Conservation (phyloP, 2,329 filamentous ascomycete genomes). For the Neopestalotiopsis sp. region DNA sequence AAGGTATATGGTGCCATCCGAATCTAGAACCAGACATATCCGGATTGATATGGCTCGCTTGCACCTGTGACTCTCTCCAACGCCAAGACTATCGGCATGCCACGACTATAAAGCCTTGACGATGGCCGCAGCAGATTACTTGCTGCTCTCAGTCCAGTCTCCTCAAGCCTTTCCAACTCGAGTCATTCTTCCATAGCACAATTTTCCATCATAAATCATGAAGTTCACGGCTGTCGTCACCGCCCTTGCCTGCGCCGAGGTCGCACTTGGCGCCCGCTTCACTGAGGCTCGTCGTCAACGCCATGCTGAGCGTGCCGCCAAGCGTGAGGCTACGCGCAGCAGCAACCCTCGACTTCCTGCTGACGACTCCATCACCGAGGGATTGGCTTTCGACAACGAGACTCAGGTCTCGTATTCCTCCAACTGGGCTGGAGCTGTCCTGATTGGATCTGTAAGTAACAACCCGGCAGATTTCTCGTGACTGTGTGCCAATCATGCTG, state of each 20-base stretch:
- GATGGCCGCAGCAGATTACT: neutral
- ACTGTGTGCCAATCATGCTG: neutral
- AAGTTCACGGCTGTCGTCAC: conserved; percentile 49
- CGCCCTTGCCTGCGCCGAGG: conserved; percentile 45
- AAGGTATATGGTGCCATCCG: neutral
- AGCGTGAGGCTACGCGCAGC: neutral
- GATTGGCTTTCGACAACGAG: conserved; percentile 16
- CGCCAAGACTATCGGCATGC: neutral
- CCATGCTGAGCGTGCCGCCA: conserved; percentile 4
- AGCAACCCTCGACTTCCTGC: conserved; percentile 28
- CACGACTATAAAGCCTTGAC: neutral
- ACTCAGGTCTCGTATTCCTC: conserved; percentile 52
- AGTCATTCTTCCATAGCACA: neutral
- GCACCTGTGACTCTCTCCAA: neutral
- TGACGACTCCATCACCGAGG: conserved; percentile 29
- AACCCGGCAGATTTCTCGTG: neutral
- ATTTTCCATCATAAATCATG: conserved; percentile 41
- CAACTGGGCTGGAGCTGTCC: conserved; percentile 66
- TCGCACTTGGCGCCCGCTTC: conserved; percentile 51
- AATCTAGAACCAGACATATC: neutral
- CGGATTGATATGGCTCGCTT: neutral
- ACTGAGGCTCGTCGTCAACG: conserved; percentile 40
- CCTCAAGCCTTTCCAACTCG: neutral
- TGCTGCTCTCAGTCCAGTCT: neutral
- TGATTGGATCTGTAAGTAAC: conserved; percentile 55